Evolutionary conservation across 2,329 filamentous ascomycete genomes (phyloP).

Genomic region (Hymenoscyphus albidus): DNA sequence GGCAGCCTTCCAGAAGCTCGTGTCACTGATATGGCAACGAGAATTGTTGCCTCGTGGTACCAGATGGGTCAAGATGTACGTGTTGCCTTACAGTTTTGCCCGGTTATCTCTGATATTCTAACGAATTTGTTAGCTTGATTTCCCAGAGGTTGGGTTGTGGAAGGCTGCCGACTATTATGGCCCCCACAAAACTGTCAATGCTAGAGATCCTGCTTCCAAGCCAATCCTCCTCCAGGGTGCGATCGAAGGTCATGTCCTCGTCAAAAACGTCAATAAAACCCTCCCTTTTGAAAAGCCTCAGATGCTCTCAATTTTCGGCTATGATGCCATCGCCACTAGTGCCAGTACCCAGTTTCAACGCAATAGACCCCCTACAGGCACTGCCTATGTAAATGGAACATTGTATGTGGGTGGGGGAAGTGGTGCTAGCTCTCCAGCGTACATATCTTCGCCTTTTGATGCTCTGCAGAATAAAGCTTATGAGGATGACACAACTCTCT

Average conservation of each 20-base stretch:
- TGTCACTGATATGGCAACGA: conserved; percentile 62
- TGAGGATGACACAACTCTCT: conserved; percentile 4
- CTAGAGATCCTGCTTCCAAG: conserved; percentile 57
- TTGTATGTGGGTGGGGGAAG: conserved; percentile 46
- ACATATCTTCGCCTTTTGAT: conserved; percentile 21
- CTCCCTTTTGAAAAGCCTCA: conserved; percentile 49
- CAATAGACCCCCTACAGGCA: neutral
- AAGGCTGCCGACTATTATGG: conserved; percentile 30
- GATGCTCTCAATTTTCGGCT: conserved; percentile 57
- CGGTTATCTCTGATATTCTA: neutral
- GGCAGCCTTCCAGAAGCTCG: conserved; percentile 53
- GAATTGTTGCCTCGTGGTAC: conserved; percentile 54
- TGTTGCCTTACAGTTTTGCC: neutral
- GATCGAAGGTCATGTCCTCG: conserved; percentile 59
- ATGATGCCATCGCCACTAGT: conserved; percentile 43
- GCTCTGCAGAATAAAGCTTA: conserved; percentile 10
- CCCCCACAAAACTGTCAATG: conserved; percentile 7
- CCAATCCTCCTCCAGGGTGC: conserved; percentile 48
- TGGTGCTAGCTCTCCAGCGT: conserved; percentile 54
- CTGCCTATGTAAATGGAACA: conserved; percentile 18
- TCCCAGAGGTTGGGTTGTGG: neutral
- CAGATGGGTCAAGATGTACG: conserved; percentile 50
- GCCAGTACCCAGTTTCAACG: conserved; percentile 1
- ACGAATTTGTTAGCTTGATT: neutral
- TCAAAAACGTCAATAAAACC: conserved; percentile 55